Evolutionary conservation across 2,329 filamentous ascomycete species (phyloP), one percentile per base, ranked within the genome.

Genomic region (Fusarium pseudograminearum): DNA sequence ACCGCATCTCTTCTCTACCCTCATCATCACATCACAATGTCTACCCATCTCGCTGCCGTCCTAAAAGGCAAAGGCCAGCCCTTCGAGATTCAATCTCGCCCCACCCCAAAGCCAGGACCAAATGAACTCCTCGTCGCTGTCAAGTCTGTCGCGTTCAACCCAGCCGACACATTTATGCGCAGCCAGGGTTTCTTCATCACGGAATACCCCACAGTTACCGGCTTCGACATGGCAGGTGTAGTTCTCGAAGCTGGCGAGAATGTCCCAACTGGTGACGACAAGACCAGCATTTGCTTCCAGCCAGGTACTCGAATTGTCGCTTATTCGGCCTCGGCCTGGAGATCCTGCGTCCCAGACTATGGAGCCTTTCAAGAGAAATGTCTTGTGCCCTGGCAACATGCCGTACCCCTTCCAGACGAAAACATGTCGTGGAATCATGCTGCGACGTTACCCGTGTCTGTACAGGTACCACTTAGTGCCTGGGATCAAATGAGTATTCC

Each of bases 61-160:
- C 72, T 69, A 26, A 67, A 53, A 2, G 76, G 73, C 9, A 80
- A 81, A 74, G 80, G 78, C 18, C 38, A 77, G 14, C 77, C 79
- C 16, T 79, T 84, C 30, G 48, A 78, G 58, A 16, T 84, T 41
- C 77, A 76, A 57, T 28, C 74, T 15, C 81, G 82, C 5, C 65
- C 74, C 1, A 85, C 83, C 0, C 83, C 82, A 6, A 80, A 80
- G 10, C 82, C 84, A 42, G 82, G 83, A 0, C 80, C 81, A 20
- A 72, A 70, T 31, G 83, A 86, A 44, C 76, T 86, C 53, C 83
- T 86, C 26, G 75, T 86, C 56, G 79, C 74, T 2, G 80, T 85
- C 68, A 82, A 83, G 52, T 82, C 83, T 5, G 73, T 85, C 7
- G 84, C 83, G 16, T 73, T 86, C 38, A 86, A 86, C 63, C 83